Base-by-base conservation (phyloP, 1,139 yeast genomes). In the Magnusiomyces fungicola region DNA sequence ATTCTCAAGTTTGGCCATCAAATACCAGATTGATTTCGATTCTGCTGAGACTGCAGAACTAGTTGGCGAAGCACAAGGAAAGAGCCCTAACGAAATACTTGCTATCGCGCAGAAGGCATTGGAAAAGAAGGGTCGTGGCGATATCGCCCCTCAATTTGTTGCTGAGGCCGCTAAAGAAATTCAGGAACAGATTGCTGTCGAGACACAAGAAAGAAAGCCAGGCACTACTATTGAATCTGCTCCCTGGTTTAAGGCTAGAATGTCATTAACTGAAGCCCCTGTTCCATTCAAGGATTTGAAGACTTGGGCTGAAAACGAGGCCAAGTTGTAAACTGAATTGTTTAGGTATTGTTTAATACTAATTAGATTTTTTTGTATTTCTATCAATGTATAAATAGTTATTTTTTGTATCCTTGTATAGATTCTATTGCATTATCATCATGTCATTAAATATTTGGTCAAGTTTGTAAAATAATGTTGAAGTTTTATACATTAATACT, bases 1-100 rank as follows among this genome's bases (percentile, higher is more conserved):
- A n/a, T 53, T 60, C 41, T 50, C 59, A 48, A 60, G 3, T 81
- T 90, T 69, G 83, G 82, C 30, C 83, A 82, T 66, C 87, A 89
- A 37, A 88, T 89, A 12, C 79, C 83, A 77, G 65, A 67, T 56
- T 77, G 87, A 59, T 25, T 52, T 58, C 25, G 55, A 54, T 18
- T 56, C 58, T 5, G 58, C 51, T 5, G 63, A 58, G 7, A 55
- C 59, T 47, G 57, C 51, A 6, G 55, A 56, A 44, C 43, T 56
- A 30, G 50, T 56, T 9, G n/a, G n/a, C n/a, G n/a, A n/a, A n/a
- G 55, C 57, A 16, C 51, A 52, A 12, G 47, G 54, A 3, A 45
- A 50, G 41, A 47, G 45, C 9, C 37, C 53, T 6, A 45, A 39
- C 12, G 55, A 49, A 5, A 49, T 53, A 5, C 18, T 57, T 16